Percentiles rank a stretch among this genome's conserved stretches.
These are phyloP conservation scores for Naganishia liquefaciens DNA, from an alignment of 1,284 basidiomycete species.

Conservation along the genomic window DNA sequence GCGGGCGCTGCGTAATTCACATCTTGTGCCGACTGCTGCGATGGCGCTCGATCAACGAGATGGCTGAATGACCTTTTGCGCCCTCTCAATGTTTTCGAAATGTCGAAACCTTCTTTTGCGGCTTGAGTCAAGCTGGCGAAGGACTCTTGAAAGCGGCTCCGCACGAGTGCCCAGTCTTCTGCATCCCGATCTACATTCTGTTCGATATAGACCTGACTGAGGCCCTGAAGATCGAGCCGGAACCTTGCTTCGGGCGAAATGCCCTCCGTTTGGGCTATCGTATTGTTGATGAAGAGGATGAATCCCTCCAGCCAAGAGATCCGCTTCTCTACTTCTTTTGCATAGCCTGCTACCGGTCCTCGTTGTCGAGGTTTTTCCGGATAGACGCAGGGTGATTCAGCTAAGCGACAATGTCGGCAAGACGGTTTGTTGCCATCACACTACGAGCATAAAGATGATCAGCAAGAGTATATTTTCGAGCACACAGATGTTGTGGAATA, in stretches of 20 bases:
- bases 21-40: conserved; percentile 2
- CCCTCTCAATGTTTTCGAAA: conserved; percentile 5
- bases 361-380: conserved; percentile 26
- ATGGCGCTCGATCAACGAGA: conserved; percentile 12
- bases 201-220: conserved; percentile 15
- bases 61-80: conserved; percentile 21
- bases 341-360: conserved; percentile 28
- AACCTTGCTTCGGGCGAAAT: neutral
- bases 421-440: conserved; percentile 24
- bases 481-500: neutral
- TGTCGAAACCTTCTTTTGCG: conserved; percentile 21
- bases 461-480: neutral
- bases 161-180: conserved; percentile 16
- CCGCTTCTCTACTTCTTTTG: conserved; percentile 21
- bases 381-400: conserved; percentile 21
- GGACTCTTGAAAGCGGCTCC: conserved; percentile 11
- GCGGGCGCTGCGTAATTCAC: neutral
- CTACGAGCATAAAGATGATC: neutral
- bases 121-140: conserved; percentile 23
- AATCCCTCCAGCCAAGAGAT: conserved; percentile 26
- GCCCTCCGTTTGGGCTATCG: conserved; percentile 3
- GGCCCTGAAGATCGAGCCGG: conserved; percentile 6
- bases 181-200: conserved; percentile 20
- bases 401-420: conserved; percentile 25
- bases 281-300: conserved; percentile 14